A percentile compares a stretch with the other conserved stretches of the same genome.
These are phyloP conservation scores for Heliophila coronopifolia DNA, from an alignment of 441 rosid genomes.

Conservation along the genomic window DNA sequence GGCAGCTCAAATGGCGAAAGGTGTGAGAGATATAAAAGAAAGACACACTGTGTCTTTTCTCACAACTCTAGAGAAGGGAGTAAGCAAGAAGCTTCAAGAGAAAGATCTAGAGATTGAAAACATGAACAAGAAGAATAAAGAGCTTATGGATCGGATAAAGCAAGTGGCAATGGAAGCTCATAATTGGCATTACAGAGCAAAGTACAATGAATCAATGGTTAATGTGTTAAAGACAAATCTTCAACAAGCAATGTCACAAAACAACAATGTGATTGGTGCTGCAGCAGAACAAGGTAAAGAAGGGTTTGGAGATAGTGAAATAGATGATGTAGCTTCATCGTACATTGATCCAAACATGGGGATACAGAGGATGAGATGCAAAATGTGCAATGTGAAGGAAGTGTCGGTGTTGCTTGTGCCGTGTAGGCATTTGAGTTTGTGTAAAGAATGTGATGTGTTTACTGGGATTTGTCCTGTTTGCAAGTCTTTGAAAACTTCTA, in stretches of 20 bases:
- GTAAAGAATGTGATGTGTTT: conserved; percentile 50
- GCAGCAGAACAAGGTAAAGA: conserved; percentile 39
- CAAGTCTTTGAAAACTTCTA: conserved; percentile 46
- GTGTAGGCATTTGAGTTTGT: conserved; percentile 59
- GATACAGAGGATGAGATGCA: conserved; percentile 37
- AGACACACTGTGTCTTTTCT: conserved; percentile 45
- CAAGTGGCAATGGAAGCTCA: conserved; percentile 48
- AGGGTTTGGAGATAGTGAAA: conserved; percentile 64
- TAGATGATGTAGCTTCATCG: conserved; percentile 51
- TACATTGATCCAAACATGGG: conserved; percentile 36
- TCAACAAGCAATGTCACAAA: conserved; percentile 48
- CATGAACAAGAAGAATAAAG: conserved; percentile 52
- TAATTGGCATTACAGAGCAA: conserved; percentile 60
- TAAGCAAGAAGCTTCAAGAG: conserved; percentile 45
- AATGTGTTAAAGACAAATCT: conserved; percentile 50
- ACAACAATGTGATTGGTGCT: conserved; percentile 23
- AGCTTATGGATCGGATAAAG: conserved; percentile 52
- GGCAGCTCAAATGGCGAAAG: conserved; percentile 54
- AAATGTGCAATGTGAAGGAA: conserved; percentile 43
- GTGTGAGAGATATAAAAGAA: conserved; percentile 42
- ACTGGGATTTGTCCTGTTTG: conserved; percentile 48
- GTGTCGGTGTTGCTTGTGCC: conserved; percentile 49
- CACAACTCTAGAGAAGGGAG: conserved; percentile 44
- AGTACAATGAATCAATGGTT: conserved; percentile 55
- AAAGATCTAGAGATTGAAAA: conserved; percentile 50